Evolutionary conservation across 1,284 basidiomycete genomes (phyloP).

Genomic region (Ganoderma boninense): DNA sequence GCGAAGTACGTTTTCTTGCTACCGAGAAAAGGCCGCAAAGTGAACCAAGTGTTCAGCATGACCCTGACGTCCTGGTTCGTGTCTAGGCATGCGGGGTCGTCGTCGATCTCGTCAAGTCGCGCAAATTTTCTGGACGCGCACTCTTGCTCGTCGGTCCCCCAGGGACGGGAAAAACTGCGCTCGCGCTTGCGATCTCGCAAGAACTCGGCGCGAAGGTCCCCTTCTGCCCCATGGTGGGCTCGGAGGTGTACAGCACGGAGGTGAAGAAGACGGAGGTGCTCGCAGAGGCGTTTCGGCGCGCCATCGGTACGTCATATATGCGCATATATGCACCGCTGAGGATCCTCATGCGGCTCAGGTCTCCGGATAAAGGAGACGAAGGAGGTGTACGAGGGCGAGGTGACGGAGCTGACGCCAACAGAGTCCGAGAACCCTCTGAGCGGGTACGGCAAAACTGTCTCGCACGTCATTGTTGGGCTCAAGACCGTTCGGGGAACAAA

Average conservation of each 20-base stretch:
- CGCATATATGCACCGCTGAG: neutral
- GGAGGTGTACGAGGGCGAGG: slow-evolving; percentile 98
- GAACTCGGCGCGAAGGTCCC: slow-evolving; percentile 96
- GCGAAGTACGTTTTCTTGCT: slow-evolving; percentile 71
- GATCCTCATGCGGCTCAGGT: slow-evolving; percentile 55
- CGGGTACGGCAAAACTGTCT: slow-evolving; percentile 98
- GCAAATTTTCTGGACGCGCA: slow-evolving; percentile 93
- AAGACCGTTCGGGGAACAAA: slow-evolving; percentile 99
- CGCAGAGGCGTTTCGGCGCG: slow-evolving; percentile 94
- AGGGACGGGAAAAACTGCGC: slow-evolving; percentile 95
- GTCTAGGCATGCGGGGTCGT: slow-evolving; percentile 89
- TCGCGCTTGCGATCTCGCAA: slow-evolving; percentile 93
- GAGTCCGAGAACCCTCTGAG: slow-evolving; percentile 96
- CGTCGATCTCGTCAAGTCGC: slow-evolving; percentile 89
- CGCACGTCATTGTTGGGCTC: slow-evolving; percentile 95
- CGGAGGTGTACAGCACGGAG: slow-evolving; percentile 96
- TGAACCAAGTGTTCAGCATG: slow-evolving; percentile 8
- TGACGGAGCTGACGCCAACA: slow-evolving; percentile 95
- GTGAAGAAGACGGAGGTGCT: slow-evolving; percentile 99
- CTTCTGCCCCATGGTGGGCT: slow-evolving; percentile 98
- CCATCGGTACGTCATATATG: slow-evolving; percentile 79
- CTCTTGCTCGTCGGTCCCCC: slow-evolving; percentile 90
- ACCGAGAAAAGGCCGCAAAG: neutral
- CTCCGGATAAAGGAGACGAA: slow-evolving; percentile 98
- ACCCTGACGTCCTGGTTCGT: slow-evolving; percentile 6